Evolutionary conservation across 345 rosid species (phyloP).

Genomic region (Camelina sativa): DNA sequence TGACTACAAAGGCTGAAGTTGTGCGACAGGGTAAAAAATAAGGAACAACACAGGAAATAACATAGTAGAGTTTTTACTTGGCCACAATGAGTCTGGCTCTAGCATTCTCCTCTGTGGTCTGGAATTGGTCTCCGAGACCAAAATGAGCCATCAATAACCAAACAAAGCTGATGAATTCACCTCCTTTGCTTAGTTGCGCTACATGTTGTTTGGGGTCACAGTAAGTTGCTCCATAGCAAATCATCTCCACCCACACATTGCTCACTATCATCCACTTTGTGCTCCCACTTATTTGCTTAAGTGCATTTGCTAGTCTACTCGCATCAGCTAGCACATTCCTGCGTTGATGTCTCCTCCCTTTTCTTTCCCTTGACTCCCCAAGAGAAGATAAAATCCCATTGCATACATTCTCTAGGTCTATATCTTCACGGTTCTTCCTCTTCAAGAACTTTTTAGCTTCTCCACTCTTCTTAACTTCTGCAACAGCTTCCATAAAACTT

Average conservation of each 20-base stretch:
- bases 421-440: neutral
- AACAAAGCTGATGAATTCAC: conserved; percentile 58
- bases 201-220: conserved; percentile 59
- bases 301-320: conserved; percentile 49
- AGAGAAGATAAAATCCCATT: neutral
- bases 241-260: conserved; percentile 61
- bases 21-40: neutral
- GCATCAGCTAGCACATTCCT: conserved; percentile 56
- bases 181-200: conserved; percentile 58
- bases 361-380: neutral
- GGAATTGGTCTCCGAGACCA: conserved; percentile 57
- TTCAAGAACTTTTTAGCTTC: conserved; percentile 35
- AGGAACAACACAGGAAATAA: neutral
- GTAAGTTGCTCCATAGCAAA: conserved; percentile 58
- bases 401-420: conserved; percentile 13
- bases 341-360: conserved; percentile 54
- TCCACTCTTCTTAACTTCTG: conserved; percentile 16
- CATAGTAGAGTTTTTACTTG: conserved; percentile 7
- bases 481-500: conserved; percentile 46
- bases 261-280: conserved; percentile 54
- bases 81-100: conserved; percentile 48
- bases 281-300: conserved; percentile 8
- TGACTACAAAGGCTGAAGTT: neutral
- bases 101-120: conserved; percentile 48
- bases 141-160: conserved; percentile 77